Evolutionary conservation across 148 eudicot genomes (phyloP), one percentile per base, ranked within the genome.

Genomic region (Amaranthus palmeri): DNA sequence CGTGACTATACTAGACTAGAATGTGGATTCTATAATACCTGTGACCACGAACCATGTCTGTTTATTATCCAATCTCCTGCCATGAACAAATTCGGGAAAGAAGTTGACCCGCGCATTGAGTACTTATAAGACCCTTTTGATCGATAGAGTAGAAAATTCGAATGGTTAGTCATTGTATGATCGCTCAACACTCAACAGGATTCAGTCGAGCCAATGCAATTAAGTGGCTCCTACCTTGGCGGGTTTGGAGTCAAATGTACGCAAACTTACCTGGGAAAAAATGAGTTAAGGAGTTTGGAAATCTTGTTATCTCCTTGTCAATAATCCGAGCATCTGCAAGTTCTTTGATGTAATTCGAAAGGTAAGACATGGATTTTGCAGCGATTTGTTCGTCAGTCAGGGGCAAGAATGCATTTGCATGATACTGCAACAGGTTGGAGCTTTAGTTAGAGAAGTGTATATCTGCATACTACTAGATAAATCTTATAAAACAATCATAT

Each of bases 61-160:
- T 70, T 86, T 70, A 86, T 74, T 72, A 88, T 85, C 92, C 92
- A 90, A 69, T 88, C 96, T 77, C 96, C 96, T n/a, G 92, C 90
- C 92, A 88, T 81, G 81, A 81, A 88, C 70, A 87, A 54, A 65
- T 90, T 90, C 0, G 92, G 88, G 60, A 90, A 90, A 71, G 90
- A 90, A 51, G 96, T 87, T 41, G 90, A 79, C 36, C 88, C 90
- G 3, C 88, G 85, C 92, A 86, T 83, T 76, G 85, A 81, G 72
- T 80, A 83, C 79, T 88, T 88, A 73, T 90, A 88, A 17, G 92
- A 90, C 63, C 96, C 96, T 90, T 79, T 50, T 51, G 15, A 44
- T 43, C 41, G n/a, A 63, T 7, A 12, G 13, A 50, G 14, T 6
- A 17, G 52, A 48, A 53, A 44, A 9, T 10, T 0, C 40, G 4